These are phyloP conservation scores for Sphenostylis stenocarpa DNA, from an alignment of 306 rosid genomes.

Conservation along the genomic window DNA sequence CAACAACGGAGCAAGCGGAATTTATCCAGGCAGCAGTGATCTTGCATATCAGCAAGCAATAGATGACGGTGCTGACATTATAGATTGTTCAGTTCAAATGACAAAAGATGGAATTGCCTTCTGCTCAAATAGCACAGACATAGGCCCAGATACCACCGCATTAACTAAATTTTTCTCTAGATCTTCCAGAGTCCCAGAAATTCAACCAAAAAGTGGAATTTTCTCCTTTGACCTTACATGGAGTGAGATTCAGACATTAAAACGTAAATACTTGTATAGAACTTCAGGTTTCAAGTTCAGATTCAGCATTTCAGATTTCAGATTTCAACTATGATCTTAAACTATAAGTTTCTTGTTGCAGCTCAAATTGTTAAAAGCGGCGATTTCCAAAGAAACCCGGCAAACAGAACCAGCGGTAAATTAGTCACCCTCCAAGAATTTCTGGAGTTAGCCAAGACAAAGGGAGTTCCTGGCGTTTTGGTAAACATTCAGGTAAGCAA, in stretches of 20 bases:
- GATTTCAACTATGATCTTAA: conserved; percentile 22
- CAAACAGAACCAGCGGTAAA: conserved; percentile 63
- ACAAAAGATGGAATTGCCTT: conserved; percentile 83
- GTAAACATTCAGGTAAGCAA: conserved; percentile 55
- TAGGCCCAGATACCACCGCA: conserved; percentile 52
- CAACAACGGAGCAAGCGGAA: conserved; percentile 81
- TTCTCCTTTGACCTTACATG: conserved; percentile 84
- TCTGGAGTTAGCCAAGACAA: conserved; percentile 79
- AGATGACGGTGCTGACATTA: conserved; percentile 73
- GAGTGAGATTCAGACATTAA: conserved; percentile 71
- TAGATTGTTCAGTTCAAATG: conserved; percentile 92
- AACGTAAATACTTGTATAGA: conserved; percentile 56
- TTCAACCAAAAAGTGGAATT: conserved; percentile 69
- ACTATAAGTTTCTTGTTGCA: conserved; percentile 40
- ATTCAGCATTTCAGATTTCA: not conserved
- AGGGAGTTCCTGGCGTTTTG: conserved; percentile 67
- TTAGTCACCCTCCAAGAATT: conserved; percentile 64
- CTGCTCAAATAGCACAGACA: conserved; percentile 58
- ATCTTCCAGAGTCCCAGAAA: conserved; percentile 56
- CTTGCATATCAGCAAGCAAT: conserved; percentile 80
- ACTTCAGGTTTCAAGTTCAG: not conserved
- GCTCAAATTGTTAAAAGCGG: conserved; percentile 48
- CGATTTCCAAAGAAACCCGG: conserved; percentile 67
- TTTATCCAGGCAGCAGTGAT: conserved; percentile 82
- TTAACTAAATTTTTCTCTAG: conserved; percentile 52